Evolutionary conservation across 306 rosid species (phyloP).

Genomic region (Mimosa pudica): DNA sequence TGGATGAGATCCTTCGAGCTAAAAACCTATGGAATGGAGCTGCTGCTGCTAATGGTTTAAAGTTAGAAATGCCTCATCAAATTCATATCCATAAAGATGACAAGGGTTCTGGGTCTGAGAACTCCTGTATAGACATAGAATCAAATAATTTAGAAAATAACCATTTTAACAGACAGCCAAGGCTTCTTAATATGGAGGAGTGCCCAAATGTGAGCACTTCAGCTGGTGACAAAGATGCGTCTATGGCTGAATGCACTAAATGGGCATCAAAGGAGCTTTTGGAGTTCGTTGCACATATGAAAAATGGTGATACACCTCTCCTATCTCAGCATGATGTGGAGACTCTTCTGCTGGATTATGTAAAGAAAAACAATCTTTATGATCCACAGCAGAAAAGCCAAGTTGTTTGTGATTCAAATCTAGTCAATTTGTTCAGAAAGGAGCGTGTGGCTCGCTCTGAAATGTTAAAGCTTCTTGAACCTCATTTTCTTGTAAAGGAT

Average conservation of each 20-base stretch:
- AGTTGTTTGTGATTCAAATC: slow-evolving; percentile 80
- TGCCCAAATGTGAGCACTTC: slow-evolving; percentile 43
- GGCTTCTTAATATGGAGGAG: slow-evolving; percentile 35
- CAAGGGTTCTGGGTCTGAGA: slow-evolving; percentile 51
- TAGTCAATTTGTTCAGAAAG: slow-evolving; percentile 73
- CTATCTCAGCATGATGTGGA: slow-evolving; percentile 73
- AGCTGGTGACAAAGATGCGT: slow-evolving; percentile 39
- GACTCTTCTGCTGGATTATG: slow-evolving; percentile 70
- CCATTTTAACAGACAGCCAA: slow-evolving; percentile 39
- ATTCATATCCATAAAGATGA: slow-evolving; percentile 47
- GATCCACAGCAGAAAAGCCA: slow-evolving; percentile 76
- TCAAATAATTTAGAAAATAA: slow-evolving; percentile 50
- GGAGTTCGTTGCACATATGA: slow-evolving; percentile 90
- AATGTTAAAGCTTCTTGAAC: slow-evolving; percentile 84
- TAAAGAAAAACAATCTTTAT: slow-evolving; percentile 70
- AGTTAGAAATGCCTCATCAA: slow-evolving; percentile 46
- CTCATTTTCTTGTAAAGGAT: slow-evolving; percentile 67
- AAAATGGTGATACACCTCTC: slow-evolving; percentile 70
- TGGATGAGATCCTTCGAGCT: slow-evolving; percentile 77
- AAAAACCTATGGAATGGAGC: slow-evolving; percentile 64
- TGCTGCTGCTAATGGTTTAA: slow-evolving; percentile 47
- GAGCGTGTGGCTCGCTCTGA: slow-evolving; percentile 70
- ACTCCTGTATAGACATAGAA: slow-evolving; percentile 60
- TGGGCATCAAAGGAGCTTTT: slow-evolving; percentile 94
- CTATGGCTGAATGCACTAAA: slow-evolving; percentile 47